A percentile compares a stretch with the other conserved stretches of the same genome.
Evolutionary conservation across 352 stramenopile genomes (phyloP).

Genomic region (Labyrinthula sp.): DNA sequence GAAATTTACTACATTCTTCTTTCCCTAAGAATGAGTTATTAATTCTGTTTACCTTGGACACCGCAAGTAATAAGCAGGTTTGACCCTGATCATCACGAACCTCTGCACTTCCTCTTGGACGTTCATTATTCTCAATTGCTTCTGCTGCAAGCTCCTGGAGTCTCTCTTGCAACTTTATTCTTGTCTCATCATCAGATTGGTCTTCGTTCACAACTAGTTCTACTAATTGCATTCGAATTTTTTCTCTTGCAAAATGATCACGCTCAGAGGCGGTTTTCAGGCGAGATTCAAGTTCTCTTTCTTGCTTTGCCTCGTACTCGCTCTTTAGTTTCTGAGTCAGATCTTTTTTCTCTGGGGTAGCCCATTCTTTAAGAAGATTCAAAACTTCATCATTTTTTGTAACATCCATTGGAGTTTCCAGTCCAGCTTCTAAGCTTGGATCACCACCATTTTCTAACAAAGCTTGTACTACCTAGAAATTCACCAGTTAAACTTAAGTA

Average conservation of each 20-base stretch:
- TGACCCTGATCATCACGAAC: constrained; percentile 51
- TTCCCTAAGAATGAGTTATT: too few relatives aligned
- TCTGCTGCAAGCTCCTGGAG: constrained; percentile 52
- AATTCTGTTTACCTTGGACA: constrained; percentile 48
- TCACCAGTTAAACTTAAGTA: constrained; percentile 41
- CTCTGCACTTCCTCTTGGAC: constrained; percentile 45
- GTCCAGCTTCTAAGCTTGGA: constrained; percentile 34
- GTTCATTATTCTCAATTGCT: constrained; percentile 40
- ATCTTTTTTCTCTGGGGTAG: constrained; percentile 42
- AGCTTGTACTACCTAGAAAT: too few relatives aligned
- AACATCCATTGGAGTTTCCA: constrained; percentile 56
- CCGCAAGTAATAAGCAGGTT: constrained; percentile 48
- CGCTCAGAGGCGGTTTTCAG: constrained; percentile 58
- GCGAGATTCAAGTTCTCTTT: constrained; percentile 52
- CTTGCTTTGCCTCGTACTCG: constrained; percentile 40
- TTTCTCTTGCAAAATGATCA: constrained; percentile 51
- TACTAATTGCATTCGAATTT: constrained; percentile 53
- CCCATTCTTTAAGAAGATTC: constrained; percentile 45
- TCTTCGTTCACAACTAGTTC: constrained; percentile 38
- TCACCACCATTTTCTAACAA: constrained; percentile 51
- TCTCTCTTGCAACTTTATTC: constrained; percentile 42
- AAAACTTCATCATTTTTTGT: constrained; percentile 50
- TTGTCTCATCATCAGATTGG: constrained; percentile 36
- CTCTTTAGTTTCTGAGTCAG: constrained; percentile 49
- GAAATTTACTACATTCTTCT: constrained; percentile 41